phyloP scores from a whole-genome alignment of 768 basidiomycete genomes.

The Suillus placidus region DNA sequence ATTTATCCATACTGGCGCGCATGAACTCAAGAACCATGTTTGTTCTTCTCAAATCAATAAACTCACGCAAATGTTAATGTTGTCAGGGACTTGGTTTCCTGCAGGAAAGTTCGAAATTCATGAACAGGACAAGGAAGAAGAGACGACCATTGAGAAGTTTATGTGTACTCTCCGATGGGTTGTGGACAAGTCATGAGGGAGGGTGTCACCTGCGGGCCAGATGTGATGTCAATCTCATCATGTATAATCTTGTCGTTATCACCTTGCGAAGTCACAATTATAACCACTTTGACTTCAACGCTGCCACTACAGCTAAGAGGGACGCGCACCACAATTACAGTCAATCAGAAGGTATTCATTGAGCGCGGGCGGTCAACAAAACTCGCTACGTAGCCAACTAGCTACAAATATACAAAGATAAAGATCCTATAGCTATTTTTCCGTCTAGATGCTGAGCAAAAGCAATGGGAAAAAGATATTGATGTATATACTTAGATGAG shows the following conservation, averaged over 20 bases:
- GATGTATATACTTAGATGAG: not conserved
- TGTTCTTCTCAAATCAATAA: not conserved
- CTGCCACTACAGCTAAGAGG: not conserved
- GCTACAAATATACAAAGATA: constrained; percentile 5
- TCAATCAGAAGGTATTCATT: not conserved
- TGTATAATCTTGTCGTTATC: not conserved
- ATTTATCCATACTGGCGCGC: not conserved
- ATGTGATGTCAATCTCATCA: not conserved
- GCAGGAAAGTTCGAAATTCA: not conserved
- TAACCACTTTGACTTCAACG: not conserved
- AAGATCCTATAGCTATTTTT: constrained; percentile 6
- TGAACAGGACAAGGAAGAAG: not conserved
- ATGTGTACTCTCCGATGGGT: not conserved
- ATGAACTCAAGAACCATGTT: not conserved
- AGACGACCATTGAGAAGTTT: not conserved
- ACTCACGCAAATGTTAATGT: not conserved
- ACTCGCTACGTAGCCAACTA: not conserved
- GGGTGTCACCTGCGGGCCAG: not conserved
- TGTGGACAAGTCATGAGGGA: not conserved
- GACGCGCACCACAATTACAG: not conserved
- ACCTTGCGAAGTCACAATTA: not conserved
- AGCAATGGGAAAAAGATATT: not conserved
- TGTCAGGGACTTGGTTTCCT: not conserved
- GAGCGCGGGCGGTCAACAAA: not conserved
- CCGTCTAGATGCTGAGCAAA: not conserved